A percentile compares a stretch with the other conserved stretches of the same genome.
Conservation (phyloP, 1,284 basidiomycete species). For the Rhodotorula sp. region DNA sequence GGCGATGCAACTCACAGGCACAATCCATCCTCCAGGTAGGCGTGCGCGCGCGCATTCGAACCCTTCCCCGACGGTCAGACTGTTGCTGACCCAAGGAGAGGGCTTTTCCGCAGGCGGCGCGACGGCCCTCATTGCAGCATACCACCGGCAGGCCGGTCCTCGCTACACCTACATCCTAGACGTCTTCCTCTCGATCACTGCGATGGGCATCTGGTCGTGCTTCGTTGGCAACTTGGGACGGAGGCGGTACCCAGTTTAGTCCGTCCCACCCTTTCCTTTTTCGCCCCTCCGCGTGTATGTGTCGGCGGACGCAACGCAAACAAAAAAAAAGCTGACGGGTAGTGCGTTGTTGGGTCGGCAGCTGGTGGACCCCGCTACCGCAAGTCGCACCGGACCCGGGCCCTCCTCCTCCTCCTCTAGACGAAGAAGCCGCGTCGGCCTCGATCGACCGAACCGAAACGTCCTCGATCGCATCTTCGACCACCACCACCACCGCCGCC, state of each 20-base stretch:
- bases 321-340: too few relatives aligned
- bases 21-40: constrained; percentile 34
- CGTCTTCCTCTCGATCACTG: constrained; percentile 21
- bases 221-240: constrained; percentile 33
- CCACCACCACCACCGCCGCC: not conserved
- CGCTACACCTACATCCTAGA: constrained; percentile 31
- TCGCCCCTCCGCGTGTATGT: too few relatives aligned
- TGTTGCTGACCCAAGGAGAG: too few relatives aligned
- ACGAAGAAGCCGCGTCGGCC: not conserved
- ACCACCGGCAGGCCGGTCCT: constrained; percentile 3
- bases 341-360: too few relatives aligned
- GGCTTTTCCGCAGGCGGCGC: constrained; percentile 16
- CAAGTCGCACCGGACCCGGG: not conserved
- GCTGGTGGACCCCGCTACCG: not conserved
- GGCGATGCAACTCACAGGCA: constrained; percentile 35
- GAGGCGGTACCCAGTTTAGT: constrained; percentile 29
- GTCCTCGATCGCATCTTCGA: not conserved
- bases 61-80: too few relatives aligned
- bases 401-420: not conserved
- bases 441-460: not conserved
- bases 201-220: constrained; percentile 28
- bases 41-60: too few relatives aligned
- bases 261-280: too few relatives aligned
- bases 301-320: too few relatives aligned
- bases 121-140: constrained; percentile 32